Base-by-base conservation (phyloP, 2,329 filamentous ascomycete species). In the Penicillium sp. region DNA sequence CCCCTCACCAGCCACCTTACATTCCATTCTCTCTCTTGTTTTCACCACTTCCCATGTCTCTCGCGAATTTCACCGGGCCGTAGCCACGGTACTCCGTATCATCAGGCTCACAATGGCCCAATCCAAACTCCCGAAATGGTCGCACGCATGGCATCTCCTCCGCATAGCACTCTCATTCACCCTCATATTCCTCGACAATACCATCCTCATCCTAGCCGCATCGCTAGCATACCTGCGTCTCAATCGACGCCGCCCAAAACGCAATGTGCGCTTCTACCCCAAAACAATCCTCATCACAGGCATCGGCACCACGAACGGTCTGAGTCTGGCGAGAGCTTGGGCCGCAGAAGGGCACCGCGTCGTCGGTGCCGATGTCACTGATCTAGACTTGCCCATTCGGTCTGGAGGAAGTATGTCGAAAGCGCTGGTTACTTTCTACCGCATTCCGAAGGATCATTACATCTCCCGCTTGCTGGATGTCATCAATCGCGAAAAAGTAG, bases 231-330 rank as follows among this genome's bases (percentile, higher is more conserved):
- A 67, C 24, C 57, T 67, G 2, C 57, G 67, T 4, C 40, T 46
- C 13, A 53, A 55, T 45, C 62, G 56, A 48, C 64, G 66, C 34
- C 56, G 66, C 32, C 57, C 63, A 14, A 63, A 67, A 3, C 57
- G 60, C 11, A 65, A 71, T 53, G 67, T 72, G 1, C 67, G 64
- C 7, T 77, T 77, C 62, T 68, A 72, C 32, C 74, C 75, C 1
- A 80, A 78, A 50, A 88, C 81, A 0, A 75, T 92, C 34, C 79
- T 92, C 13, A 81, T 92, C 40, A 91, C 88, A 0, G 88, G 89
- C 2, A 79, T 91, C 3, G 83, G 84, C 43, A 92, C 90, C 81
- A 79, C 83, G 41, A 89, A 90, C 67, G 88, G 88, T 4, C 77
- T 92, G 3, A 75, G 78, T 0, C 73, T 92, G 8, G 86, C 88